Evolutionary conservation across 192 early-diverging fungal species (phyloP), one percentile per base, ranked within the genome.

Genomic region (Spizellomyces sp.): DNA sequence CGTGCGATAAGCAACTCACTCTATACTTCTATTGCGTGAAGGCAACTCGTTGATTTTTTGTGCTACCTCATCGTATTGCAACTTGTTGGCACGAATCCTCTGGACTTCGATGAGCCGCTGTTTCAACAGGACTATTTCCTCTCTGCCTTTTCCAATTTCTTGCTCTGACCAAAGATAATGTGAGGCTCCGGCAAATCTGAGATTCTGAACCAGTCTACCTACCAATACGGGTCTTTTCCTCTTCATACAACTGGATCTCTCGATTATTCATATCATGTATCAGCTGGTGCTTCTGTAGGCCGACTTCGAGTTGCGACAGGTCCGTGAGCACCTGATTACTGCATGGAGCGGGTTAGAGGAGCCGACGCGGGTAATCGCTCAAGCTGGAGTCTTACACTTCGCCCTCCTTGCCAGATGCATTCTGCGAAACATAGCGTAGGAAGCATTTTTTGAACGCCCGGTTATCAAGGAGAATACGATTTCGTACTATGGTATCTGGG

Each of bases 41-140:
- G 70, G 64, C 9, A 70, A 50, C 17, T 45, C 72, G 44, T 58
- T 71, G n/a, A 88, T 84, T n/a, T 86, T 77, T 14, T 72, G 58
- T 12, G 88, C 87, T 2, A 88, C 62, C 48, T 45, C 71, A 70
- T 89, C 87, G 66, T 89, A 89, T 67, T 87, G 79, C 42, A 81
- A 12, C 47, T 84, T 85, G 50, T 84, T 81, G 48, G 71, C 64
- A 63, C 83, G 47, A n/a, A 71, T 48, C 10, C 68, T 62, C 48
- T 86, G 76, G 14, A 81, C 85, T 19, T 75, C 63, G 56, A 66
- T 73, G 21, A 89, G 58, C 27, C 80, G 71, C 21, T 70, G 62
- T 67, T 84, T 78, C 44, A 89, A 67, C 19, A 21, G 27, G 8
- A 45, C 69, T 50, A 88, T 90, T 14, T 87, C 80, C 3, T 21